Evolutionary conservation across 108 stramenopile species (phyloP), one percentile per base, ranked within the genome.

Genomic region (Schizochytrium sp.): DNA sequence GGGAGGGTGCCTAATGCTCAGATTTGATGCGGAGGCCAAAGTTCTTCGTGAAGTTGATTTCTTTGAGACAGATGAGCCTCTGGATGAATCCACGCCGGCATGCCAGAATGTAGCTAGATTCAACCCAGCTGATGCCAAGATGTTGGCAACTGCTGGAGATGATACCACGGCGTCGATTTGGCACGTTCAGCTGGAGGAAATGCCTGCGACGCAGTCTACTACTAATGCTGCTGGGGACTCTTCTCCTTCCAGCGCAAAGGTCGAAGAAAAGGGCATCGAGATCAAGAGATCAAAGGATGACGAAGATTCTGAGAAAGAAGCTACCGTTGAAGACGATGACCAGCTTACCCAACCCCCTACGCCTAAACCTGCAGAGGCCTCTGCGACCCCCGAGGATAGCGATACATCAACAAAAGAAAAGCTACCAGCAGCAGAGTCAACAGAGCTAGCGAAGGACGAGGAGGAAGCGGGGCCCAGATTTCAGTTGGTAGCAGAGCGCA

Each of bases 181-280:
- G 76, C 49, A 56, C 12, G 28, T 83, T 12, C n/a, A 47, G 15
- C 28, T 49, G 17, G 28, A 13, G 40, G 1, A 13, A 44, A 44
- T 41, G 40, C 15, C 28, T 15, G 19, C 15, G 15, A 28, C 15
- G 72, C 13, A 38, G 42, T 28, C 28, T 17, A 72, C 17, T 15
- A 41, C 19, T n/a, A 1, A 38, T 15, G 72, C 28, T 38, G 15
- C 72, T 72, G 1, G 17, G 0, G 72, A 72, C 76, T 83, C 76
- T 47, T n/a, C 3, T 10, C 3, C 47, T 2, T 5, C 50, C 7
- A 55, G 76, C 2, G 10, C 76, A 47, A 83, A 83, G 76, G 28
- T 55, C 3, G 76, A 83, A 40, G 76, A 83, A 83, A 83, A 83
- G 53, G 76, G 76, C 0, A 53, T 83, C 76, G 76, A 83, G 40